Conservation (phyloP, 2,329 filamentous ascomycete genomes). For the Sphaerulina populicola region DNA sequence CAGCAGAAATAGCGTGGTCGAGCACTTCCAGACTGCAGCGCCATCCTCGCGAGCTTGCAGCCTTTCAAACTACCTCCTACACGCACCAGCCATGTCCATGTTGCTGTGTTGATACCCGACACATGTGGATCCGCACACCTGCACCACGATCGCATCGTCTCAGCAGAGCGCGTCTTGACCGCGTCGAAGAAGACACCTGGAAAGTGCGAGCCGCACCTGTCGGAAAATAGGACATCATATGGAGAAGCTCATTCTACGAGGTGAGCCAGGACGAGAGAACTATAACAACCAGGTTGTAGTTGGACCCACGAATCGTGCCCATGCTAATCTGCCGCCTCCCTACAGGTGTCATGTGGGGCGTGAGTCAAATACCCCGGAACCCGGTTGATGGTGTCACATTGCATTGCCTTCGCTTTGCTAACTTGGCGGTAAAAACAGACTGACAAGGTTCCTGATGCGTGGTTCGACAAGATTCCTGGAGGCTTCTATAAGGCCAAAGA, state of each 20-base stretch:
- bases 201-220: constrained; percentile 1
- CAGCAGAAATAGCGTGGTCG: background rate
- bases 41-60: constrained; percentile 5
- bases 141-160: background rate
- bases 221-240: constrained; percentile 11
- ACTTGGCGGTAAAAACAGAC: constrained; percentile 10
- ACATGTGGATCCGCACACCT: constrained; percentile 4
- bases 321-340: constrained; percentile 8
- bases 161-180: background rate
- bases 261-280: constrained; percentile 6
- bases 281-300: background rate
- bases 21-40: background rate
- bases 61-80: constrained; percentile 5
- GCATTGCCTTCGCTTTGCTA: background rate
- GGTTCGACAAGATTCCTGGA: constrained; percentile 34
- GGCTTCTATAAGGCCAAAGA: constrained; percentile 32
- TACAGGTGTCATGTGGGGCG: constrained; percentile 23
- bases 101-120: constrained; percentile 12
- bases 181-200: constrained; percentile 1
- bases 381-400: constrained; percentile 3
- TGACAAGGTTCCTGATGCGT: constrained; percentile 35
- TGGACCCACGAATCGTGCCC: constrained; percentile 8
- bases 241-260: constrained; percentile 24
- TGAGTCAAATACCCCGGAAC: constrained; percentile 8
- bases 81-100: constrained; percentile 8